Percentiles rank a stretch among this genome's conserved stretches.
These are phyloP conservation scores for Orbilia oligospora DNA, from an alignment of 2,329 filamentous ascomycete genomes.

Conservation along the genomic window DNA sequence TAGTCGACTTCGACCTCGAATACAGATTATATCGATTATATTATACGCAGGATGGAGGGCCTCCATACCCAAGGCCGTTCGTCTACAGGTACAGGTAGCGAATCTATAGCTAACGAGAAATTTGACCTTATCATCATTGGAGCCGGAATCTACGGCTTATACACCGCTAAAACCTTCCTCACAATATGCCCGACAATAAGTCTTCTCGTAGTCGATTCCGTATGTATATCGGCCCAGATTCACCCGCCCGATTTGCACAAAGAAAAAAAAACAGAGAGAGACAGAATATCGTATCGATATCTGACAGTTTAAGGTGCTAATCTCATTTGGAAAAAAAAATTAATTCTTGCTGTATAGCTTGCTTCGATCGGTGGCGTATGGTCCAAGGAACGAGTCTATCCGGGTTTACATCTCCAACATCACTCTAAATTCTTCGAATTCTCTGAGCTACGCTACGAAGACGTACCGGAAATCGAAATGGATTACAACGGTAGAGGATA, in stretches of 20 bases:
- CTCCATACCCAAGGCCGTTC: no score
- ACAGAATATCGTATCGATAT: no score
- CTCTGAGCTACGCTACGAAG: constrained; percentile 65
- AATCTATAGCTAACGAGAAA: not conserved
- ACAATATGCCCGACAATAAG: constrained; percentile 67
- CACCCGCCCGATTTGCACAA: no score
- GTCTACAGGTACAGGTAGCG: no score
- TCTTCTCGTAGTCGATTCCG: constrained; percentile 68
- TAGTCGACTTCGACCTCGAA: no score
- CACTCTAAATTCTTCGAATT: constrained; percentile 67
- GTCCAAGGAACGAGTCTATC: constrained; percentile 68
- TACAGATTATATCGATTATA: no score
- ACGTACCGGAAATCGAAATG: constrained; percentile 3
- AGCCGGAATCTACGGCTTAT: constrained; percentile 62
- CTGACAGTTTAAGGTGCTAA: no score
- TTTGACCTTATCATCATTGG: constrained; percentile 64
- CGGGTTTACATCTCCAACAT: constrained; percentile 69
- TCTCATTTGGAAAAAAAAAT: no score
- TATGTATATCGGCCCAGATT: not conserved
- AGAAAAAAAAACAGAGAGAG: no score
- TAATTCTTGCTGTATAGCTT: constrained; percentile 42
- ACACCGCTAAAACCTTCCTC: constrained; percentile 62
- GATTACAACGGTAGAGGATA: constrained; percentile 71
- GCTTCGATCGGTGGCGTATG: constrained; percentile 68
- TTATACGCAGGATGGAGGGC: not conserved